A percentile compares a stretch with the other conserved stretches of the same genome.
phyloP scores from a whole-genome alignment of 2,329 filamentous ascomycete genomes.

The Anthostomella pinea region DNA sequence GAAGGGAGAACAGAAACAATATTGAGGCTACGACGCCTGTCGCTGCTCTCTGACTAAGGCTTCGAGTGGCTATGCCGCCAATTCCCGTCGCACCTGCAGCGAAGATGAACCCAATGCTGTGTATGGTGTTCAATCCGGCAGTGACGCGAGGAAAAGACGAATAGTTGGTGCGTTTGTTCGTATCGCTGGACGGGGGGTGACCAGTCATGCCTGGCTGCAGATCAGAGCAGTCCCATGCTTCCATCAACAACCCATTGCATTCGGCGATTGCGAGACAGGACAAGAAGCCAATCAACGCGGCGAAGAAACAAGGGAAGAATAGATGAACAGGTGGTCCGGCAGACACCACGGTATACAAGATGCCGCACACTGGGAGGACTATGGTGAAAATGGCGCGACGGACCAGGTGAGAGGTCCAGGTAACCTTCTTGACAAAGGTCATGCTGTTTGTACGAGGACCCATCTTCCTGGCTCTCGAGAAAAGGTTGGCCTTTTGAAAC shows the following conservation, averaged over 20 bases:
- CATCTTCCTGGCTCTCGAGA: constrained; percentile 61
- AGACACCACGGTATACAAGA: constrained; percentile 66
- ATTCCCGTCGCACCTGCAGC: constrained; percentile 67
- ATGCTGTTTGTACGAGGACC: constrained; percentile 62
- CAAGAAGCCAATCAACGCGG: constrained; percentile 65
- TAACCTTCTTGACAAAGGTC: constrained; percentile 61
- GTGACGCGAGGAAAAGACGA: constrained; percentile 72
- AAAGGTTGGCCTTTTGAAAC: constrained; percentile 67
- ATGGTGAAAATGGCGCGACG: constrained; percentile 67
- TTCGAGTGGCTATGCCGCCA: constrained; percentile 64
- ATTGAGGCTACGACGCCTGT: constrained; percentile 68
- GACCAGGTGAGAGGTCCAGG: constrained; percentile 70
- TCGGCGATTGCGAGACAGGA: constrained; percentile 72
- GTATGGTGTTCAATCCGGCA: constrained; percentile 68
- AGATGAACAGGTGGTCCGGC: constrained; percentile 59
- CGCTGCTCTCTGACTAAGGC: constrained; percentile 63
- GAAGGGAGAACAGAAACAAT: constrained; percentile 60
- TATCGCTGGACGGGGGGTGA: constrained; percentile 42
- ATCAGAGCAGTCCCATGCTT: constrained; percentile 78
- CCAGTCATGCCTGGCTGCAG: constrained; percentile 69
- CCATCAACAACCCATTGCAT: constrained; percentile 76
- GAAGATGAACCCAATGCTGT: constrained; percentile 66
- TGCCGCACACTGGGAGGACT: constrained; percentile 62
- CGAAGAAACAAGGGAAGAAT: constrained; percentile 64
- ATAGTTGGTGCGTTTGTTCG: constrained; percentile 61